Base-by-base conservation (phyloP, 2,329 filamentous ascomycete species). In the Sporothrix euskadiensis region DNA sequence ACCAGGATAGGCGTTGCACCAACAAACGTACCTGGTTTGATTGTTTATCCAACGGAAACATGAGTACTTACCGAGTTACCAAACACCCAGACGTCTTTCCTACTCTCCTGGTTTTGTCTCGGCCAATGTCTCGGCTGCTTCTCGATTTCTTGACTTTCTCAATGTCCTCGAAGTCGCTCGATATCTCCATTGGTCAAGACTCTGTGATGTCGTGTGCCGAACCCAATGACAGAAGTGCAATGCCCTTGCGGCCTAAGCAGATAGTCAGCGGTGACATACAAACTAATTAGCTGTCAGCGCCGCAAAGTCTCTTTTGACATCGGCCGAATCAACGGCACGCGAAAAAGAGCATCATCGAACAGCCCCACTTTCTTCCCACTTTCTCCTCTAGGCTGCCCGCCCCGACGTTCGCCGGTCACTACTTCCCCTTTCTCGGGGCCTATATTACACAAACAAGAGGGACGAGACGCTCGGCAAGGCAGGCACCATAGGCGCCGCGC, bases 321-420 rank as follows among this genome's bases (percentile, higher is more conserved):
- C 66, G 22, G 39, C 65, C 44, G 57, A 63, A 63, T 52, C 56
- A 71, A 71, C 69, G 57, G 30, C 69, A 39, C 19, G 59, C 71
- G 32, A 54, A 65, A 65, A 59, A 26, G 14, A 72, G 26, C 61
- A 49, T 32, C 41, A 52, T 52, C 44, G 47, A 47, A 9, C 16
- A 26, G 32, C 44, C 57, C 70, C 70, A 72, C 71, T 54, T 54
- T 71, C 30, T 30, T 49, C 69, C 54, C 41, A n/a, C n/a, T 56
- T 22, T 30, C 10, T 30, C 26, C 54, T 54, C 59, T 57, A 71
- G 69, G 69, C 69, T 71, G 54, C 52, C 69, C 52, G 35, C 49
- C 52, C 61, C 44, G 44, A 30, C 65, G 26, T 68, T 35, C 35
- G 35, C 35, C 35, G 35, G 5, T 35, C 22, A 22, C 65, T 26